These are phyloP conservation scores for Eleusine coracana DNA, from an alignment of 176 grass and related monocot species.

Conservation along the genomic window DNA sequence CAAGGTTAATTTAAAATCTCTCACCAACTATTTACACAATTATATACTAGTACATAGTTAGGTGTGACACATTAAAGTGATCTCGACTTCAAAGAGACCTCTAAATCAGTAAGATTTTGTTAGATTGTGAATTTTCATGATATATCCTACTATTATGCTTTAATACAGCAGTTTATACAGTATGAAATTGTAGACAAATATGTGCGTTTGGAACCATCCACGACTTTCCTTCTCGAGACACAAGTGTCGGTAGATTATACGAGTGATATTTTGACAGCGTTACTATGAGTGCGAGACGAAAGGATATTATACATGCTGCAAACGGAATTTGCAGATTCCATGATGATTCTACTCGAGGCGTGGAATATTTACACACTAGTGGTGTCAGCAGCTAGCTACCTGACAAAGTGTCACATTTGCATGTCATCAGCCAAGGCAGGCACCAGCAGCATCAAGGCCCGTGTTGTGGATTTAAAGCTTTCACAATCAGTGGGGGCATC, in stretches of 20 bases:
- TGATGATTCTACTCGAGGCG: neutral
- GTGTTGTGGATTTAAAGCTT: neutral
- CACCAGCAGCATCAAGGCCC: conserved; percentile 15
- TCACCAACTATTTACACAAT: too few species aligned
- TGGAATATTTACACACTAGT: neutral
- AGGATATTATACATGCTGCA: neutral
- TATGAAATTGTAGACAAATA: neutral
- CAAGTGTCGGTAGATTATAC: neutral
- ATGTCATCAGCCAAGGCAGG: neutral
- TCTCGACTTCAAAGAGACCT: neutral
- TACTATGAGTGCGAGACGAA: neutral
- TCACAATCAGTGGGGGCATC: conserved; percentile 7
- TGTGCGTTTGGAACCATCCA: neutral
- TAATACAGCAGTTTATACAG: too few species aligned
- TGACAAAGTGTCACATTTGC: conserved; percentile 21
- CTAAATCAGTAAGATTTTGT: neutral
- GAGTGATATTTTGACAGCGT: neutral
- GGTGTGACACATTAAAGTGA: neutral
- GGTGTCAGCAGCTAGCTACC: neutral
- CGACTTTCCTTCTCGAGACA: neutral
- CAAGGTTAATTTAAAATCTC: too few species aligned
- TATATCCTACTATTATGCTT: neutral
- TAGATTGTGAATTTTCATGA: neutral
- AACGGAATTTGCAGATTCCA: neutral
- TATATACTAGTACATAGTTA: neutral